Evolutionary conservation across 1,284 basidiomycete species (phyloP).

Genomic region (Leccinum olivaceoglutinosum): DNA sequence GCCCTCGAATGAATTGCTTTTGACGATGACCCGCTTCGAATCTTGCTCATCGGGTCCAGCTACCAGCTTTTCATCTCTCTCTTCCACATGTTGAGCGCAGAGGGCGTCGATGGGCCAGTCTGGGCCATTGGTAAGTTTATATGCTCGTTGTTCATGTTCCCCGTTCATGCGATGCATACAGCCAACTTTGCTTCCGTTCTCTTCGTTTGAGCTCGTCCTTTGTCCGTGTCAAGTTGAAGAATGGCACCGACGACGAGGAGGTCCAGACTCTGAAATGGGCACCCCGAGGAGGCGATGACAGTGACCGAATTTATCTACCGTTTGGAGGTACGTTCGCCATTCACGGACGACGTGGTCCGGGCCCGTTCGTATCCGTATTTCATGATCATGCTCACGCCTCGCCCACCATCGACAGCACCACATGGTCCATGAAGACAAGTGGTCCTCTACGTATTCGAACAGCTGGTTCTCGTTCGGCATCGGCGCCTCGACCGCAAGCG

Average conservation of each 20-base stretch:
- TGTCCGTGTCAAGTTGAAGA: constrained; percentile 80
- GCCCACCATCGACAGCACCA: constrained; percentile 38
- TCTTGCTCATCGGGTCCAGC: constrained; percentile 69
- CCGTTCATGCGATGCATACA: constrained; percentile 21
- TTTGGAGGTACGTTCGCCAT: constrained; percentile 46
- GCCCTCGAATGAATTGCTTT: constrained; percentile 73
- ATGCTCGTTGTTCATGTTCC: neutral
- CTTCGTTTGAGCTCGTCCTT: constrained; percentile 73
- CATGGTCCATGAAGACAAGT: constrained; percentile 58
- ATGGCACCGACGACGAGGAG: constrained; percentile 54
- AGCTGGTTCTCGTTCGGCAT: constrained; percentile 31
- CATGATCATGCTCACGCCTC: neutral
- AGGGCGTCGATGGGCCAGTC: constrained; percentile 47
- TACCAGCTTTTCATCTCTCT: constrained; percentile 88
- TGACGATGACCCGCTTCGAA: constrained; percentile 69
- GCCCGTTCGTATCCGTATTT: neutral
- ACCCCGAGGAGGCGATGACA: constrained; percentile 56
- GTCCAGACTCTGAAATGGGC: constrained; percentile 55
- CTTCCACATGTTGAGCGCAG: constrained; percentile 67
- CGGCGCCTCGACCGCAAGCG: constrained; percentile 21
- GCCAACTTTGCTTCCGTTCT: constrained; percentile 77
- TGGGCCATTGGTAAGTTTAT: constrained; percentile 55
- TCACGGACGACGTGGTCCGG: neutral
- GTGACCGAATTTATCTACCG: constrained; percentile 75
- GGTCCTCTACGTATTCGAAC: constrained; percentile 52